Evolutionary conservation across 306 rosid genomes (phyloP).

Genomic region (Elaeagnus macrophylla): DNA sequence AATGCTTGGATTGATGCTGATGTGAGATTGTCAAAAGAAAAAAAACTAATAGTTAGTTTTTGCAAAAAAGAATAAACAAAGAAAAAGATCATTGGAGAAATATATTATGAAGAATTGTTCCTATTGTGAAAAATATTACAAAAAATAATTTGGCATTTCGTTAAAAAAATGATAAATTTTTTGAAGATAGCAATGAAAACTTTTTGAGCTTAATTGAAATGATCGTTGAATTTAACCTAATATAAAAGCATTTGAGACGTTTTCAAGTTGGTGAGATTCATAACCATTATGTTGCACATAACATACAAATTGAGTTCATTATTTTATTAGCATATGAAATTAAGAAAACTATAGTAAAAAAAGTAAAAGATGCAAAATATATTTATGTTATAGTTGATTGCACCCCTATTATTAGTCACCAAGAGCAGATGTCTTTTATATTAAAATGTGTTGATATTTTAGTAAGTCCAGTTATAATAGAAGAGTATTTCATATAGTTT

Average conservation of each 20-base stretch:
- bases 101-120: neutral
- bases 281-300: neutral
- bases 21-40: no score
- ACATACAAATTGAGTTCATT: neutral
- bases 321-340: neutral
- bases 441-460: neutral
- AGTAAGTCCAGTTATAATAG: neutral
- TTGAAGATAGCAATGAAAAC: neutral
- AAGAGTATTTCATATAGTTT: no score
- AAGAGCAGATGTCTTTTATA: slow-evolving; percentile 3
- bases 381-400: slow-evolving; percentile 1
- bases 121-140: neutral
- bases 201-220: neutral
- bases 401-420: neutral
- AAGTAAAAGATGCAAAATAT: neutral
- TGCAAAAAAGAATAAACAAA: no score
- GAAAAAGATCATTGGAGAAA: slow-evolving; percentile 1
- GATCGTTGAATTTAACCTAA: neutral
- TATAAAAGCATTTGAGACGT: neutral
- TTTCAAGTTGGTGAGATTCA: neutral
- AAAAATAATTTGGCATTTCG: slow-evolving; percentile 7
- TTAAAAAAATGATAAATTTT: neutral
- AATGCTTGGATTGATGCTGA: no score
- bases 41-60: no score
- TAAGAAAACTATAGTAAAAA: no score